Conservation (phyloP, 2,329 filamentous ascomycete genomes). For the Allantophomopsis lycopodina region DNA sequence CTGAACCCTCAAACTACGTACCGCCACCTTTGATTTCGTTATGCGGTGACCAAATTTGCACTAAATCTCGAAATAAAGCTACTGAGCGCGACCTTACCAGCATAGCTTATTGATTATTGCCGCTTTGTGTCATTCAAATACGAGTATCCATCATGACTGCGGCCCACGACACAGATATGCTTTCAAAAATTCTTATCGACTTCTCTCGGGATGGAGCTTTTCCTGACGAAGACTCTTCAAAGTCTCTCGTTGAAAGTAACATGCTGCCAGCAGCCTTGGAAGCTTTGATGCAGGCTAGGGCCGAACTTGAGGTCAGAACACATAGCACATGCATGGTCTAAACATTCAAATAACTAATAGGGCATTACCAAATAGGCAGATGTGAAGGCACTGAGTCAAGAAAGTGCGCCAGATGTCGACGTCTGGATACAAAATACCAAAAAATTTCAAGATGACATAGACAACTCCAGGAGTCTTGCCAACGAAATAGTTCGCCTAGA, state of each 20-base stretch:
- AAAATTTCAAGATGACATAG: slow-evolving; percentile 73
- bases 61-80: too few relatives aligned
- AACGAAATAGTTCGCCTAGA: slow-evolving; percentile 70
- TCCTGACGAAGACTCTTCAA: slow-evolving; percentile 28
- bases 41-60: too few relatives aligned
- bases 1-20: too few relatives aligned
- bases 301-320: slow-evolving; percentile 27
- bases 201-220: slow-evolving; percentile 38
- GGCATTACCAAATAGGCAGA: slow-evolving; percentile 36
- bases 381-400: slow-evolving; percentile 62
- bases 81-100: too few relatives aligned
- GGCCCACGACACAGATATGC: slow-evolving; percentile 4
- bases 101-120: too few relatives aligned
- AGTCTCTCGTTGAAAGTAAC: slow-evolving; percentile 10
- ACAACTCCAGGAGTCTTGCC: slow-evolving; percentile 64
- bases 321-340: background rate
- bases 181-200: slow-evolving; percentile 48
- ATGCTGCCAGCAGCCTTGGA: slow-evolving; percentile 26
- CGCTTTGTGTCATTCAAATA: too few relatives aligned
- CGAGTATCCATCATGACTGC: slow-evolving; percentile 11
- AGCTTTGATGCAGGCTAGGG: slow-evolving; percentile 26
- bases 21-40: too few relatives aligned
- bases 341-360: background rate
- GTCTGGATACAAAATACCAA: slow-evolving; percentile 79
- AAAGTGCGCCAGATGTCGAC: slow-evolving; percentile 67